These are phyloP conservation scores for Boletus fagicola DNA, from an alignment of 768 basidiomycete species.

Conservation along the genomic window DNA sequence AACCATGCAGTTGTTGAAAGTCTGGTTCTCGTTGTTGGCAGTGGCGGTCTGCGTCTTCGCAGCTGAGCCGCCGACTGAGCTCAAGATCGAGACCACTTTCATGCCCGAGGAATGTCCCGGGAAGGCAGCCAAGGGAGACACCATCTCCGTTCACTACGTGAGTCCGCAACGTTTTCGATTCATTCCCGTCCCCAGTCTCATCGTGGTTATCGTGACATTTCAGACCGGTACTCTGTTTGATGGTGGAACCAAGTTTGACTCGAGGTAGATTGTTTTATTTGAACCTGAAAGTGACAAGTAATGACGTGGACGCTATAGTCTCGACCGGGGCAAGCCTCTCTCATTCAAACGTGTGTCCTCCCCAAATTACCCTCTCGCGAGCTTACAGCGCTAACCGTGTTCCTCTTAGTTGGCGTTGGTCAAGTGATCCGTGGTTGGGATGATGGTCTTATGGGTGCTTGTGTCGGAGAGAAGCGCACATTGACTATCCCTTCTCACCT, in stretches of 20 bases:
- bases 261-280: conserved; percentile 50
- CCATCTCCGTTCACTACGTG: conserved; percentile 78
- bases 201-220: not conserved
- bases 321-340: conserved; percentile 72
- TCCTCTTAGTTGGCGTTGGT: conserved; percentile 61
- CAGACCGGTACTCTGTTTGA: conserved; percentile 73
- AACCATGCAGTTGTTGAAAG: conserved; percentile 52
- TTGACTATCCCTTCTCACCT: conserved; percentile 78
- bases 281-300: not conserved
- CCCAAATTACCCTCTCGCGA: not conserved
- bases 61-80: conserved; percentile 49
- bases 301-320: conserved; percentile 37
- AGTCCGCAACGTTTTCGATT: conserved; percentile 20
- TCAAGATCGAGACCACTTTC: conserved; percentile 61
- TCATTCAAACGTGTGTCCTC: conserved; percentile 66
- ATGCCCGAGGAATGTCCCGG: conserved; percentile 54
- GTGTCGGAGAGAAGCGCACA: conserved; percentile 81
- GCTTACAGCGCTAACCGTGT: conserved; percentile 1
- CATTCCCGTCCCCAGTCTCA: not conserved
- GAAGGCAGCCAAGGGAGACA: conserved; percentile 60
- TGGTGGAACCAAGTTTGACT: conserved; percentile 85
- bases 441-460: conserved; percentile 80
- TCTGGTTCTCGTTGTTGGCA: conserved; percentile 45
- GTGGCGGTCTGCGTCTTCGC: conserved; percentile 49
- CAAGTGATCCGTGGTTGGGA: conserved; percentile 90